phyloP scores from a whole-genome alignment of 768 basidiomycete genomes.

The Tubosaeta brunneosetosa region DNA sequence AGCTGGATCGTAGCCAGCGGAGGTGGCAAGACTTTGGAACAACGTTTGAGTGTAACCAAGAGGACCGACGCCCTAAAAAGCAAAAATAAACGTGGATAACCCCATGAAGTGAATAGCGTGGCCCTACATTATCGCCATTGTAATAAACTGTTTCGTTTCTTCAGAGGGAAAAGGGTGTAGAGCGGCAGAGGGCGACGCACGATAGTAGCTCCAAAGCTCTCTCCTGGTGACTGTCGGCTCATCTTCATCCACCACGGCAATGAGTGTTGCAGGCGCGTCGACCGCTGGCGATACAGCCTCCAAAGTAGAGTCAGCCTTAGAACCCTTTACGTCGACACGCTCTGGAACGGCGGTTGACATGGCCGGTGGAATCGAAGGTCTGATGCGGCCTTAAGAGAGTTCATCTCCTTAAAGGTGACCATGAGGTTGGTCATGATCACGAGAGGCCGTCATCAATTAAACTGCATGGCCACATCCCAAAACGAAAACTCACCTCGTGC shows the following conservation, averaged over 20 bases:
- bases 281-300: conserved; percentile 3
- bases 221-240: conserved; percentile 68
- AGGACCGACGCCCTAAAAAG: conserved; percentile 60
- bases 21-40: conserved; percentile 67
- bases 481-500: too few relatives aligned
- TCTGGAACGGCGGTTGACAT: conserved; percentile 14
- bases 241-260: conserved; percentile 40
- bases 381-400: background rate
- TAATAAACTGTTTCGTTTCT: conserved; percentile 54
- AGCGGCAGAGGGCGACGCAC: conserved; percentile 29
- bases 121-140: conserved; percentile 72
- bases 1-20: conserved; percentile 71
- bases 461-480: too few relatives aligned
- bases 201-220: conserved; percentile 79
- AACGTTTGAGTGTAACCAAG: conserved; percentile 64
- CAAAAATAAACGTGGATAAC: background rate
- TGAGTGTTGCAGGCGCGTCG: conserved; percentile 25
- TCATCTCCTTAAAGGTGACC: too few relatives aligned
- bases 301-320: conserved; percentile 3
- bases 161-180: background rate
- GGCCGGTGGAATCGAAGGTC: background rate
- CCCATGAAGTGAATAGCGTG: background rate
- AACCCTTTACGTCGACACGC: conserved; percentile 6
- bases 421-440: background rate
- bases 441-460: too few relatives aligned